These are phyloP conservation scores for Striga asiatica DNA, from an alignment of 257 asterid species.

Conservation along the genomic window DNA sequence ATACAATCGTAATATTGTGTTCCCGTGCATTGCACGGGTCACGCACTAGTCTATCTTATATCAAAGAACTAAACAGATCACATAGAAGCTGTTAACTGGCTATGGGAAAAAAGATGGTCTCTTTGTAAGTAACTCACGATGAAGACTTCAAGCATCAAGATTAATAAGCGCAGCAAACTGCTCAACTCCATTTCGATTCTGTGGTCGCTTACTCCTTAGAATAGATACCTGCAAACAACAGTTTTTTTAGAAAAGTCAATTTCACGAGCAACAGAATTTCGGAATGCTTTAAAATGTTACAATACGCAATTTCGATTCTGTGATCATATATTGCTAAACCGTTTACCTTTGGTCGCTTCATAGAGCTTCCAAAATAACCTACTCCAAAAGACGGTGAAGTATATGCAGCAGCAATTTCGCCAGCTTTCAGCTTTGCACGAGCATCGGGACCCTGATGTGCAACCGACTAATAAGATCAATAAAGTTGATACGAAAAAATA, in stretches of 20 bases:
- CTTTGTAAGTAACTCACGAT: not conserved
- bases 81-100: not conserved
- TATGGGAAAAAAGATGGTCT: not conserved
- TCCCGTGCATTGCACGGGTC: no score
- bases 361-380: slow-evolving; percentile 79
- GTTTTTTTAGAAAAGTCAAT: no score
- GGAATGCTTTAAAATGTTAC: no score
- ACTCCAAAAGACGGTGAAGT: slow-evolving; percentile 82
- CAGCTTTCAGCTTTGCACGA: slow-evolving; percentile 41
- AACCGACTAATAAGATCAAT: slow-evolving; percentile 1
- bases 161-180: slow-evolving; percentile 51
- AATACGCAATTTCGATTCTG: no score
- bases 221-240: slow-evolving; percentile 40
- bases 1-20: no score
- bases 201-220: slow-evolving; percentile 37
- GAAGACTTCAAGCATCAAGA: slow-evolving; percentile 18
- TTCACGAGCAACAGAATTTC: no score
- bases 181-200: slow-evolving; percentile 27
- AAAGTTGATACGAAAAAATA: not conserved
- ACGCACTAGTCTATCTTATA: no score
- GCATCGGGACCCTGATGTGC: slow-evolving; percentile 35
- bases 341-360: slow-evolving; percentile 90
- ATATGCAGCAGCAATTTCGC: slow-evolving; percentile 72
- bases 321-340: no score
- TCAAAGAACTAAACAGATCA: not conserved